Evolutionary conservation across 305 asterid genomes (phyloP).

Genomic region (Rubia tinctorum): DNA sequence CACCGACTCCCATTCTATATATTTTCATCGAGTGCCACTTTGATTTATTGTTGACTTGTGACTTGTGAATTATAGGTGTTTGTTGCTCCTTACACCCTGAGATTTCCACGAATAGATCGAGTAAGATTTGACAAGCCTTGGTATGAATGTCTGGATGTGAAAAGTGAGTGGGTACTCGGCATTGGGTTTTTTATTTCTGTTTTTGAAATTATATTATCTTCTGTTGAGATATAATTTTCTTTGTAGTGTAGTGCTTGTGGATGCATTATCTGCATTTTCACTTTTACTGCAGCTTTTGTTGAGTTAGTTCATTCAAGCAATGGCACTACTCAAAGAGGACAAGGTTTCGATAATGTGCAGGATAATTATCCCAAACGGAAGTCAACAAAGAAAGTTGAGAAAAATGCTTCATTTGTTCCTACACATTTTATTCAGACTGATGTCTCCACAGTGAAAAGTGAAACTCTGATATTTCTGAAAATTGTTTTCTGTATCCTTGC

Average conservation of each 20-base stretch:
- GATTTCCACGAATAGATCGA: constrained; percentile 95
- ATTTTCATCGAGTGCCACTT: neutral
- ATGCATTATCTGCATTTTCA: neutral
- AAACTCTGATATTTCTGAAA: constrained; percentile 64
- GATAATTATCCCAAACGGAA: constrained; percentile 58
- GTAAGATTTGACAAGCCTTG: constrained; percentile 96
- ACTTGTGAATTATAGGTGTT: constrained; percentile 50
- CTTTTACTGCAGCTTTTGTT: constrained; percentile 62
- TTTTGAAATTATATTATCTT: constrained; percentile 1
- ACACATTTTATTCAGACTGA: constrained; percentile 85
- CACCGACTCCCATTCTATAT: neutral
- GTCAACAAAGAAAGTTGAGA: constrained; percentile 44
- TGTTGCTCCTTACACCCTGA: constrained; percentile 95
- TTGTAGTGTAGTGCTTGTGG: neutral
- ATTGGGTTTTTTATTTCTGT: constrained; percentile 15
- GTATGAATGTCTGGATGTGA: constrained; percentile 96
- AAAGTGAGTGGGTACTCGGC: constrained; percentile 48
- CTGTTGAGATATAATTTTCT: neutral
- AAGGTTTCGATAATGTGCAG: constrained; percentile 33
- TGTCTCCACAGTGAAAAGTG: constrained; percentile 77
- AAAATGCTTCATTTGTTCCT: constrained; percentile 73
- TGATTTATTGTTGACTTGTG: neutral
- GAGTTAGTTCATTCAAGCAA: constrained; percentile 92
- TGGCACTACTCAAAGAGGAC: constrained; percentile 70
- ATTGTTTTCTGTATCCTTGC: constrained; percentile 82